phyloP scores from a whole-genome alignment of 2,329 filamentous ascomycete species.

The Fusarium cicatricum region DNA sequence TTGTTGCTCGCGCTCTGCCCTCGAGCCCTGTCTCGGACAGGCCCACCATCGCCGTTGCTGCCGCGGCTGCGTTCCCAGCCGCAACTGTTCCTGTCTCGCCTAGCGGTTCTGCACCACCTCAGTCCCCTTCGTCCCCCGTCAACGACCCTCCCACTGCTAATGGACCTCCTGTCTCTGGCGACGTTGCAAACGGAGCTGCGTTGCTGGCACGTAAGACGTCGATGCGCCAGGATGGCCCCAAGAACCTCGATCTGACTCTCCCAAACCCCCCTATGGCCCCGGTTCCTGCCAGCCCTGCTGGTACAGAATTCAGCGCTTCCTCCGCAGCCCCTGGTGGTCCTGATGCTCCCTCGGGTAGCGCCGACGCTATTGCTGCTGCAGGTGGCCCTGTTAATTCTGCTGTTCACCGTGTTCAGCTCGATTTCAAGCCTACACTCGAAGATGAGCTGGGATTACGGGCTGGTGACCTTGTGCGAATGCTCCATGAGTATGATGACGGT shows the following conservation, averaged over 20 bases:
- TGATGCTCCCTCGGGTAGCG: constrained; percentile 55
- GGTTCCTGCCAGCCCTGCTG: constrained; percentile 66
- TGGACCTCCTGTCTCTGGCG: constrained; percentile 49
- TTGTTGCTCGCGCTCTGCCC: constrained; percentile 35
- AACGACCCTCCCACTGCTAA: constrained; percentile 50
- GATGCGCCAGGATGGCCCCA: constrained; percentile 61
- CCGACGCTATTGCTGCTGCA: constrained; percentile 68
- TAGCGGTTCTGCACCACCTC: constrained; percentile 9
- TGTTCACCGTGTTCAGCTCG: constrained; percentile 92
- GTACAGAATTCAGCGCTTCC: constrained; percentile 68
- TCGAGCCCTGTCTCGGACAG: constrained; percentile 48
- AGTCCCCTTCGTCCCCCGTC: constrained; percentile 15
- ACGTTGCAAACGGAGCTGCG: constrained; percentile 40
- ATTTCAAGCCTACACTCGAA: constrained; percentile 91
- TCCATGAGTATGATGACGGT: constrained; percentile 98
- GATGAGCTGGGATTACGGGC: constrained; percentile 86
- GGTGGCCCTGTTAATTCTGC: constrained; percentile 67
- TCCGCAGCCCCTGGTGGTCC: constrained; percentile 59
- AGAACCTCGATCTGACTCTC: constrained; percentile 63
- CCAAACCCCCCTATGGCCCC: constrained; percentile 46
- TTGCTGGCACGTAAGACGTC: constrained; percentile 63
- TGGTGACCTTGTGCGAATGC: constrained; percentile 84
- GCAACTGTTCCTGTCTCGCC: constrained; percentile 16
- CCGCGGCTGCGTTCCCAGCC: constrained; percentile 45
- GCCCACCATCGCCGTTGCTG: constrained; percentile 17